A percentile compares a stretch with the other conserved stretches of the same genome.
Evolutionary conservation across 768 basidiomycete species (phyloP).

Genomic region (Mycena vulgaris): DNA sequence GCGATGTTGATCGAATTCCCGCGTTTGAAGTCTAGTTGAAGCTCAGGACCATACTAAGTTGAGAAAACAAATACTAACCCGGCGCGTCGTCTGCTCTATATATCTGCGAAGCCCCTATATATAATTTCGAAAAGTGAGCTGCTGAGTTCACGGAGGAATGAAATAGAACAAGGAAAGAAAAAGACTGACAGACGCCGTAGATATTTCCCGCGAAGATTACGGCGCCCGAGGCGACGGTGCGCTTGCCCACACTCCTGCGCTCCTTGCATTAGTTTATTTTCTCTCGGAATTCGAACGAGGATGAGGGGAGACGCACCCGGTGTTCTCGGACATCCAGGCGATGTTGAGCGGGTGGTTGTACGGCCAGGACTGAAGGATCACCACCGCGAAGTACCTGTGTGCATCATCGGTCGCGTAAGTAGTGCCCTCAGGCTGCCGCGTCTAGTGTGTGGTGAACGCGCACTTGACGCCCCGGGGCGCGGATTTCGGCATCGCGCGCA

Average conservation of each 20-base stretch:
- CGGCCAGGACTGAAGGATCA: slow-evolving; percentile 54
- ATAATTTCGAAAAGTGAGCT: neutral
- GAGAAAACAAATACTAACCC: slow-evolving; percentile 31
- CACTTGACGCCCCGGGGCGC: slow-evolving; percentile 48
- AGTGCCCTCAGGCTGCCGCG: too few relatives aligned
- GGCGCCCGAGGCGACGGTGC: slow-evolving; percentile 52
- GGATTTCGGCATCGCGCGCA: slow-evolving; percentile 47
- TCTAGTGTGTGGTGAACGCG: too few relatives aligned
- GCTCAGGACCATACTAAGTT: neutral
- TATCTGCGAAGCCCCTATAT: slow-evolving; percentile 43
- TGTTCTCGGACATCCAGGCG: slow-evolving; percentile 58
- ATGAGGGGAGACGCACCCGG: neutral
- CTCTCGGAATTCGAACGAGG: neutral
- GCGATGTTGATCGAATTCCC: slow-evolving; percentile 55
- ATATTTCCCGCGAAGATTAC: slow-evolving; percentile 49
- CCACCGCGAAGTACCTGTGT: slow-evolving; percentile 47
- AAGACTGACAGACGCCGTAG: slow-evolving; percentile 42
- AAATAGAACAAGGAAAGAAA: neutral
- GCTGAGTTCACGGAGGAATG: too few relatives aligned
- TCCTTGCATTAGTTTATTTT: too few relatives aligned
- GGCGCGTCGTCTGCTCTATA: slow-evolving; percentile 55
- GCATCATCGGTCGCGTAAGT: too few relatives aligned
- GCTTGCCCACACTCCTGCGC: slow-evolving; percentile 34
- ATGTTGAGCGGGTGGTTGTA: slow-evolving; percentile 56
- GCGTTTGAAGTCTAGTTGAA: slow-evolving; percentile 48